Conservation (phyloP, 176 grass and related monocot genomes). For the Alopecurus myosuroides region DNA sequence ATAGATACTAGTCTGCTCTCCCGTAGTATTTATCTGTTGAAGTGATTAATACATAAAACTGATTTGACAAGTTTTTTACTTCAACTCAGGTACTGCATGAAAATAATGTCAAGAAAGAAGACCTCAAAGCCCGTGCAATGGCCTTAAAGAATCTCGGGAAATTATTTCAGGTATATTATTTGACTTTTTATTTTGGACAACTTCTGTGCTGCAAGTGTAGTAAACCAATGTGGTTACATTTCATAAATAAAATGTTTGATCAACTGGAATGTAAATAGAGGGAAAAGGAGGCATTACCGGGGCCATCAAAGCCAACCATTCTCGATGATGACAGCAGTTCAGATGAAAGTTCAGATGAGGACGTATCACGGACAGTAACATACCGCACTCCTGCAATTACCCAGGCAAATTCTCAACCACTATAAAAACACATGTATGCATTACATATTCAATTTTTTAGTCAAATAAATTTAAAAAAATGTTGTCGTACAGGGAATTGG, state of each 20-base stretch:
- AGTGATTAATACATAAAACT: neutral
- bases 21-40: neutral
- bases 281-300: constrained; percentile 76
- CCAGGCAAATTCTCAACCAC: constrained; percentile 48
- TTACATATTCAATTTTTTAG: neutral
- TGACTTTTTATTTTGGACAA: neutral
- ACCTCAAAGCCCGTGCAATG: constrained; percentile 64
- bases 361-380: constrained; percentile 40
- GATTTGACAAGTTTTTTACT: neutral
- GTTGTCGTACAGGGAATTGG: constrained; percentile 78
- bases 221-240: neutral
- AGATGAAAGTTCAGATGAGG: constrained; percentile 83
- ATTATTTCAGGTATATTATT: constrained; percentile 66
- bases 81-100: constrained; percentile 73
- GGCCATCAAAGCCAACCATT: constrained; percentile 63
- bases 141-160: constrained; percentile 91
- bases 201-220: neutral
- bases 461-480: neutral
- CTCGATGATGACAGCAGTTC: constrained; percentile 65
- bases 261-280: constrained; percentile 37
- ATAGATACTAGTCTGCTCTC: neutral
- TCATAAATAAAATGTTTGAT: neutral
- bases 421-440: neutral
- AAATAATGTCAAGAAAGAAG: constrained; percentile 89
- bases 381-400: constrained; percentile 90